Evolutionary conservation across 2,329 filamentous ascomycete species (phyloP).

Genomic region (Leptographium lundbergii): DNA sequence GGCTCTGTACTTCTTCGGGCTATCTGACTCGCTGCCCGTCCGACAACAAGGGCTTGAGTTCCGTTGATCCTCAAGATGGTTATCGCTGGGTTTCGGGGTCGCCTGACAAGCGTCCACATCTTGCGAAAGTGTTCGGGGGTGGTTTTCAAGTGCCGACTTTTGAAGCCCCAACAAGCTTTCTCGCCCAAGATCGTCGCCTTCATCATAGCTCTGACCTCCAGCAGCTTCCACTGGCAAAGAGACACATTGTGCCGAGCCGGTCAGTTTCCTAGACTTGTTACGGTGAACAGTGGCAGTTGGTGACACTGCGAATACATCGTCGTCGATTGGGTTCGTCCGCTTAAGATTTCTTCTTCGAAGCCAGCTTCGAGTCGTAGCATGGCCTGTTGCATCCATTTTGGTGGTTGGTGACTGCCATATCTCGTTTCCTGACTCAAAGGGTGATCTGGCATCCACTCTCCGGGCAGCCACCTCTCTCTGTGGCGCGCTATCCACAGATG

Average conservation of each 20-base stretch:
- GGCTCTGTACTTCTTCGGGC: not conserved
- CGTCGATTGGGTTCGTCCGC: conserved; percentile 1
- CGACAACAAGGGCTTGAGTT: not conserved
- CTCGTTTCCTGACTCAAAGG: not conserved
- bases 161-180: not conserved
- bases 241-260: not conserved
- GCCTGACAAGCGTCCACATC: not conserved
- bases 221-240: not conserved
- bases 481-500: not conserved
- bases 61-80: not conserved
- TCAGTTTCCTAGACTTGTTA: not conserved
- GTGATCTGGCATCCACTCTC: not conserved
- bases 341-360: conserved; percentile 9
- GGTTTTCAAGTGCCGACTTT: not conserved
- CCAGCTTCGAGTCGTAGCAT: conserved; percentile 4
- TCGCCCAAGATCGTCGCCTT: not conserved
- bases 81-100: not conserved
- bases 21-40: not conserved
- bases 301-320: not conserved
- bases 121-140: not conserved
- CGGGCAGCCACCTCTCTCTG: not conserved
- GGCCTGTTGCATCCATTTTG: not conserved
- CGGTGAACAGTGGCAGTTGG: conserved; percentile 1
- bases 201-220: not conserved
- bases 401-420: not conserved